Base-by-base conservation (phyloP, 2,329 filamentous ascomycete genomes). In the Escovopsis weberi region DNA sequence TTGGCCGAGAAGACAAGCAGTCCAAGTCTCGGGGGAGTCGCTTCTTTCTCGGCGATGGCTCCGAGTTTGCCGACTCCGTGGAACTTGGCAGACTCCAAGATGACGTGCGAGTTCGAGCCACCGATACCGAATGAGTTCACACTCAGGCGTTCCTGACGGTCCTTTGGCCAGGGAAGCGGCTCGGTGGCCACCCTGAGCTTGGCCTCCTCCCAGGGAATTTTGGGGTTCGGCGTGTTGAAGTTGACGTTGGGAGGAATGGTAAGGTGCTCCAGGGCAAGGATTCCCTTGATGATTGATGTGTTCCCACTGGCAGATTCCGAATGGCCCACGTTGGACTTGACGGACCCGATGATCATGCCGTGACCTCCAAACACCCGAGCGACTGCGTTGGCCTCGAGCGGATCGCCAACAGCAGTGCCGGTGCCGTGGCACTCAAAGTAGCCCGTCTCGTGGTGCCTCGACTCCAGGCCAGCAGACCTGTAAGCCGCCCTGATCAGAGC, bases 371-470 rank as follows among this genome's bases (percentile, higher is more conserved):
- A 37, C 5, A 37, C 35, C 11, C 35, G 15, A 26, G 3, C 41
- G 56, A 52, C 28, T 49, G 60, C 41, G 34, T 40, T 32, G 2
- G 58, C 55, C 45, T 67, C 64, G 12, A 53, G 47, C 0, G 62
- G 58, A 39, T 66, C 63, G 2, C 64, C 64, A 2, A 55, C 57
- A 7, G 45, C 46, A 4, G 64, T 67, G 0, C 61, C 62, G 0
- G 64, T 65, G 7, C 62, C 63, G 40, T 67, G 64, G 9, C 53
- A 56, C 43, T 67, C 64, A 12, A 64, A 48, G 41, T 58, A 64
- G 4, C 44, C 51, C 2, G 55, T 57, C 4, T 51, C 42, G 10
- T 41, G 32, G 1, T 48, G 46, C 28, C 57, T 40, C 5, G 15
- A 19, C 2, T 18, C 37, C 15, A 62, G 50, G 3, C 48, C 49